Evolutionary conservation across 2,329 filamentous ascomycete genomes (phyloP), one percentile per base, ranked within the genome.

Genomic region (Aureobasidium sp.): DNA sequence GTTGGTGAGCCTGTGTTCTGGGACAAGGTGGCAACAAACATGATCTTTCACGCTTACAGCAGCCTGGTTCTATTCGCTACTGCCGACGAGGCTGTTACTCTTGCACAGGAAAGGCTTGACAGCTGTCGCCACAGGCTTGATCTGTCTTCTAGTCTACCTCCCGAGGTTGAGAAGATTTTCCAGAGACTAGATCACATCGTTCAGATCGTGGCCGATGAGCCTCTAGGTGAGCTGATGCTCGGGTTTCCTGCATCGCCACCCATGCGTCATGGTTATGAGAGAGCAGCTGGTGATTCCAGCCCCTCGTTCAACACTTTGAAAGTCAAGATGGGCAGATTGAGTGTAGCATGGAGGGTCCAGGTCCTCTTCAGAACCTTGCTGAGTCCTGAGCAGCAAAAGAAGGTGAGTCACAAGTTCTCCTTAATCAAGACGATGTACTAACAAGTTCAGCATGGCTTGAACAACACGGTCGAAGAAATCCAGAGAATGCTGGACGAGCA

Each of bases 161-260:
- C 11, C 2, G 47, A 45, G 3, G 27, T 45, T 14, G 48, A 53
- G 31, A 27, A 37, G 2, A 29, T 37, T 8, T 61, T 61, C 25
- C 58, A 61, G 39, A 36, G 27, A 8, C 48, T 61, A 11, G 58
- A 61, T 20, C n/a, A 36, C 6, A n/a, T 53, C n/a, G 37, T 37
- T 17, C 37, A 61, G 27, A 14, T 49, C 7, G 37, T 61, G 36
- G 11, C 25, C 9, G 76, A 76, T 37, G 70, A 67, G 0, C 68
- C 68, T n/a, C 64, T 76, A 4, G 48, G 36, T 20, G 49, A 63
- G 27, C 60, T 71, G 25, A 65, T 67, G 41, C 69, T 75, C 9
- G 65, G 61, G 9, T 66, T 71, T n/a, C 49, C 64, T 20, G 70
- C 75, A 0, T 82, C 79, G 1, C 79, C 78, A 0, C 75, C 75